A percentile compares a stretch with the other conserved stretches of the same genome.
Evolutionary conservation across 805 yeast species (phyloP).

Genomic region (Lipomyces chichibuensis): DNA sequence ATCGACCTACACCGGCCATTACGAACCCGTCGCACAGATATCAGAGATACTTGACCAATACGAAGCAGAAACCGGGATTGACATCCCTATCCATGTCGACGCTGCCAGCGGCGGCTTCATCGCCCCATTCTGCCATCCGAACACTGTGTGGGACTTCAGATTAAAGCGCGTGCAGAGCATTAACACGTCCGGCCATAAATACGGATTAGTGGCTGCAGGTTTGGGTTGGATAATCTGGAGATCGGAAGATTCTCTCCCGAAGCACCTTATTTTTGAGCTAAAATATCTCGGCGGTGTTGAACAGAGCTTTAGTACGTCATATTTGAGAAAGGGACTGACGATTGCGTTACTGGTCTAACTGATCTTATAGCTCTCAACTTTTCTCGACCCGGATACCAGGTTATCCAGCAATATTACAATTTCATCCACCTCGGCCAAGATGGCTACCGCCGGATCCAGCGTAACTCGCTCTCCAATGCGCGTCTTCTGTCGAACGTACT

Average conservation of each 20-base stretch:
- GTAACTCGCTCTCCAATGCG: conserved; percentile 69
- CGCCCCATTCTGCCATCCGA: conserved; percentile 81
- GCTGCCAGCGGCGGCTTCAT: conserved; percentile 91
- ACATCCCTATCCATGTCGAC: conserved; percentile 86
- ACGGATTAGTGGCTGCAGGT: conserved; percentile 88
- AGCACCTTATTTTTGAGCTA: conserved; percentile 72
- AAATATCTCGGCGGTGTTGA: conserved; percentile 87
- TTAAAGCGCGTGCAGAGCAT: conserved; percentile 77
- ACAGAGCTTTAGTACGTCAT: conserved; percentile 63
- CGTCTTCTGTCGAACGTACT: conserved; percentile 62
- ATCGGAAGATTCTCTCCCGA: conserved; percentile 64
- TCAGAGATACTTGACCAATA: conserved; percentile 67
- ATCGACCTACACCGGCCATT: conserved; percentile 91
- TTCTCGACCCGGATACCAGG: conserved; percentile 91
- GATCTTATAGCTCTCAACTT: conserved; percentile 60
- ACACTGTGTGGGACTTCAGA: conserved; percentile 81
- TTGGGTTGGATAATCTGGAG: conserved; percentile 92
- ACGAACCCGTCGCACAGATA: conserved; percentile 72
- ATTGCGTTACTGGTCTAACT: not conserved
- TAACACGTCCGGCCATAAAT: conserved; percentile 91
- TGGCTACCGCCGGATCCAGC: conserved; percentile 71
- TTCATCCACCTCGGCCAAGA: conserved; percentile 68
- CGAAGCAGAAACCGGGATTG: conserved; percentile 65
- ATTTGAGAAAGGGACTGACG: not conserved
- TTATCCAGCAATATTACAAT: conserved; percentile 83